A percentile compares a stretch with the other conserved stretches of the same genome.
These are phyloP conservation scores for Kuraishia capsulata DNA, from an alignment of 805 yeast genomes.

Conservation along the genomic window DNA sequence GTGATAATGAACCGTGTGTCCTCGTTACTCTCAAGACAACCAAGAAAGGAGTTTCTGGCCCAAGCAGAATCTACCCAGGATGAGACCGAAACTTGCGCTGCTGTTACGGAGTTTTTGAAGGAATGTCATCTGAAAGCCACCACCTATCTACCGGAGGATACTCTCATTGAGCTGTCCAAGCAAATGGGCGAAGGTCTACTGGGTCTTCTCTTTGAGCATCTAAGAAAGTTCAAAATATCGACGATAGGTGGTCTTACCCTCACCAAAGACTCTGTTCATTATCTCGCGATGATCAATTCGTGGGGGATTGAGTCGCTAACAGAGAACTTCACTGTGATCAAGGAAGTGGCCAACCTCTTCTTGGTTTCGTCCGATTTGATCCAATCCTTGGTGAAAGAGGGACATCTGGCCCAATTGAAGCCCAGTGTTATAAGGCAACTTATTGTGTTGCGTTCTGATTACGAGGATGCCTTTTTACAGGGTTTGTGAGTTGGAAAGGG, in stretches of 20 bases:
- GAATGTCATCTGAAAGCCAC: conserved; percentile 4
- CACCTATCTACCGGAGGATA: conserved; percentile 20
- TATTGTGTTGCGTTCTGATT: conserved; percentile 63
- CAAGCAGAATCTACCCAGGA: conserved; percentile 19
- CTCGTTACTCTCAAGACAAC: conserved; percentile 52
- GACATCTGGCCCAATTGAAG: conserved; percentile 61
- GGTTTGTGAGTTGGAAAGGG: conserved; percentile 12
- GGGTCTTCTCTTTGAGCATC: conserved; percentile 56
- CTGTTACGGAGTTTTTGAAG: conserved; percentile 37
- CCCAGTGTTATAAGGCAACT: conserved; percentile 56
- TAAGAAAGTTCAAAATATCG: conserved; percentile 65
- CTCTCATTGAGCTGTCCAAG: conserved; percentile 23
- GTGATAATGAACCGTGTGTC: conserved; percentile 42
- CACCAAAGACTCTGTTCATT: conserved; percentile 74
- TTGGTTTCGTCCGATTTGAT: conserved; percentile 79
- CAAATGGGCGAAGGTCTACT: conserved; percentile 53
- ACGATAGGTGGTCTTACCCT: conserved; percentile 77
- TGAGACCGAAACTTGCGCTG: conserved; percentile 65
- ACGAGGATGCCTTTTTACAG: conserved; percentile 34
- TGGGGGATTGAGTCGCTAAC: conserved; percentile 45
- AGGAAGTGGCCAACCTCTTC: conserved; percentile 77
- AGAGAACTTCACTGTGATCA: conserved; percentile 57
- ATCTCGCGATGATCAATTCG: conserved; percentile 56
- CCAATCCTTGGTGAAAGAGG: conserved; percentile 72
- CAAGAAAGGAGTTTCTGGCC: conserved; percentile 56